These are phyloP conservation scores for Parathielavia appendiculata DNA, from an alignment of 495 filamentous ascomycete genomes.

Conservation along the genomic window DNA sequence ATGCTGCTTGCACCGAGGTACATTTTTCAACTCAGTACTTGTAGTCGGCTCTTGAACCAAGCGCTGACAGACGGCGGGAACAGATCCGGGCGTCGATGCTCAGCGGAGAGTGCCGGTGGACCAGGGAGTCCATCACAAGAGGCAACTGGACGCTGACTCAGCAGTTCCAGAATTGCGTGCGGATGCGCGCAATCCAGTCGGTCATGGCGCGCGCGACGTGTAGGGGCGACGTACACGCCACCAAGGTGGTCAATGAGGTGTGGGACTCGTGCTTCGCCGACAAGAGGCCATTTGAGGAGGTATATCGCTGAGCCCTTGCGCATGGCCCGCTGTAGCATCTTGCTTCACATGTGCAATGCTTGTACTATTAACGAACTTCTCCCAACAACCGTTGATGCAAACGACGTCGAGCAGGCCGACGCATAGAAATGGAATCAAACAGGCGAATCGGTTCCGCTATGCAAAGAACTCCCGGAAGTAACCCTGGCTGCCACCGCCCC, in stretches of 20 bases:
- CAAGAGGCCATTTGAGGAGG: constrained; percentile 92
- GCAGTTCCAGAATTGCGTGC: constrained; percentile 90
- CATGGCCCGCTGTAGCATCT: neutral
- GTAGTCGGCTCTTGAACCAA: neutral
- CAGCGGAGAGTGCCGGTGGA: constrained; percentile 90
- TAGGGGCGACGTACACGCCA: constrained; percentile 81
- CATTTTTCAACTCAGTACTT: too few relatives aligned
- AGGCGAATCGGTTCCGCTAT: constrained; percentile 14
- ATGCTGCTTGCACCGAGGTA: constrained; percentile 95
- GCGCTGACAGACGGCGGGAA: neutral
- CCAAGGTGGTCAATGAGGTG: constrained; percentile 86
- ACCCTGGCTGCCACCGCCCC: neutral
- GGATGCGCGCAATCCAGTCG: constrained; percentile 69
- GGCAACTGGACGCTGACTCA: constrained; percentile 83
- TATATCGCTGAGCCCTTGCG: constrained; percentile 74
- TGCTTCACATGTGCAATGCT: constrained; percentile 6
- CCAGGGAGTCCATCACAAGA: constrained; percentile 73
- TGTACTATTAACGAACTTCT: constrained; percentile 13
- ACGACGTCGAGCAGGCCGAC: neutral
- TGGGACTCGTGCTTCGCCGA: constrained; percentile 96
- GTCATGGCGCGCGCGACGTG: constrained; percentile 69
- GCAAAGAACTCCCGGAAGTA: constrained; percentile 11
- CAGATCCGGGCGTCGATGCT: constrained; percentile 89
- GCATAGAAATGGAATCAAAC: neutral
- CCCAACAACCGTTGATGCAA: constrained; percentile 4